Evolutionary conservation across 331 rosid genomes (phyloP).

Genomic region (Malus hybrid): DNA sequence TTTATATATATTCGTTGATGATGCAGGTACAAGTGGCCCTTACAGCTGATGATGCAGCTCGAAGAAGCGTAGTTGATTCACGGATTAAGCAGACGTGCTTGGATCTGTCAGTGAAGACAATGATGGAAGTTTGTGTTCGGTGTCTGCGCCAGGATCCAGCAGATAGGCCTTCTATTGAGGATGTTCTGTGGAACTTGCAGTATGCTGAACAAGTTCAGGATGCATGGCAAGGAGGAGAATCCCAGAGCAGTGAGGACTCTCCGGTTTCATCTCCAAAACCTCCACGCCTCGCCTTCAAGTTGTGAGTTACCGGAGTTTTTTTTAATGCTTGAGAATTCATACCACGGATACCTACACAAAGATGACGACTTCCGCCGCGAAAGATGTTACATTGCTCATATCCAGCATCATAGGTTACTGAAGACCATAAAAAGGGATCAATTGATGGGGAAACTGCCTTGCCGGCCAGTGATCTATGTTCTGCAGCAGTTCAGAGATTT

Average conservation of each 20-base stretch:
- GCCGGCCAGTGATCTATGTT: neutral
- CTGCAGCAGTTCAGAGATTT: neutral
- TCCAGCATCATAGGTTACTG: neutral
- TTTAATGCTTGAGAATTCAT: neutral
- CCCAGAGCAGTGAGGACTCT: slow-evolving; percentile 59
- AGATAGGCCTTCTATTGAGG: slow-evolving; percentile 84
- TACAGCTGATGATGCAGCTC: slow-evolving; percentile 48
- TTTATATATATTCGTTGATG: neutral
- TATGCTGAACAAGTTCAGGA: slow-evolving; percentile 96
- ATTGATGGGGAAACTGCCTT: neutral
- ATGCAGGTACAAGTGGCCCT: slow-evolving; percentile 63
- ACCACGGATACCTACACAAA: neutral
- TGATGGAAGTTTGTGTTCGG: slow-evolving; percentile 84
- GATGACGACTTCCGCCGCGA: neutral
- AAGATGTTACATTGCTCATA: neutral
- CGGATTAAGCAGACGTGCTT: slow-evolving; percentile 46
- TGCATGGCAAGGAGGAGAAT: slow-evolving; percentile 72
- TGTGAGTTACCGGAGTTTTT: neutral
- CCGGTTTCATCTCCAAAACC: slow-evolving; percentile 44
- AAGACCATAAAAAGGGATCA: neutral
- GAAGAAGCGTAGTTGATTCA: slow-evolving; percentile 57
- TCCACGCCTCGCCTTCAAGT: slow-evolving; percentile 30
- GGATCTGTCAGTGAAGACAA: slow-evolving; percentile 81
- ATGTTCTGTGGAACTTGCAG: slow-evolving; percentile 91
- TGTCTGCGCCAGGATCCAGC: slow-evolving; percentile 48